phyloP scores from a whole-genome alignment of 2,329 filamentous ascomycete genomes.

The Xylaria sp. region DNA sequence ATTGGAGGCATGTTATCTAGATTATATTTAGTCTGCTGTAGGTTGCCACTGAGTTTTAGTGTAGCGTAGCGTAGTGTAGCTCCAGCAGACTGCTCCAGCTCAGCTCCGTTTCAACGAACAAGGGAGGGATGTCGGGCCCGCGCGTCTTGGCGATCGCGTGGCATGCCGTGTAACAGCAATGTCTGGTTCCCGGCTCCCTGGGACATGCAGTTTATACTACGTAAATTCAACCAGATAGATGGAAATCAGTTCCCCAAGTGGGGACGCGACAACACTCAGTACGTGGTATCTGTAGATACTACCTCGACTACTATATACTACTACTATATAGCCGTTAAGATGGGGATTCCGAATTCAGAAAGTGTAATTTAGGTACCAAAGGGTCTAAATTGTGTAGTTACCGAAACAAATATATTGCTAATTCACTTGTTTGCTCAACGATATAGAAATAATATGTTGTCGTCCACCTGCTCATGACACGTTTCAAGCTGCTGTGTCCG shows the following conservation, averaged over 20 bases:
- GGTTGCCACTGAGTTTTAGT: neutral
- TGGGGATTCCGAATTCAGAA: neutral
- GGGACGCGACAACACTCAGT: neutral
- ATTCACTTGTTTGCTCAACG: neutral
- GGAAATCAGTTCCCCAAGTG: neutral
- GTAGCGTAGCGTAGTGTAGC: neutral
- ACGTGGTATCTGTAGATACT: neutral
- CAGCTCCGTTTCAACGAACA: neutral
- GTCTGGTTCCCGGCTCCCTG: slow-evolving; percentile 19
- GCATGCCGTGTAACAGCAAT: slow-evolving; percentile 11
- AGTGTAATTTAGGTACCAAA: neutral
- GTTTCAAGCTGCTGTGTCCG: neutral
- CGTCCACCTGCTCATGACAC: neutral
- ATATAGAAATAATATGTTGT: neutral
- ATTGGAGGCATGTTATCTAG: neutral
- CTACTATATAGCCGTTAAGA: slow-evolving; percentile 3
- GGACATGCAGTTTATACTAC: neutral
- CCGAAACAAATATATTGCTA: no score
- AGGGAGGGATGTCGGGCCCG: neutral
- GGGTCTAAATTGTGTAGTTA: no score
- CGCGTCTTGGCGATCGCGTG: slow-evolving; percentile 31
- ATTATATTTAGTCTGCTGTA: neutral
- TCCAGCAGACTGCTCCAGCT: slow-evolving; percentile 10
- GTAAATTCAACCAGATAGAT: neutral
- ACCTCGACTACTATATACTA: neutral